Conservation (phyloP, 768 basidiomycete genomes). For the Tylopilus rubrobrunneus region DNA sequence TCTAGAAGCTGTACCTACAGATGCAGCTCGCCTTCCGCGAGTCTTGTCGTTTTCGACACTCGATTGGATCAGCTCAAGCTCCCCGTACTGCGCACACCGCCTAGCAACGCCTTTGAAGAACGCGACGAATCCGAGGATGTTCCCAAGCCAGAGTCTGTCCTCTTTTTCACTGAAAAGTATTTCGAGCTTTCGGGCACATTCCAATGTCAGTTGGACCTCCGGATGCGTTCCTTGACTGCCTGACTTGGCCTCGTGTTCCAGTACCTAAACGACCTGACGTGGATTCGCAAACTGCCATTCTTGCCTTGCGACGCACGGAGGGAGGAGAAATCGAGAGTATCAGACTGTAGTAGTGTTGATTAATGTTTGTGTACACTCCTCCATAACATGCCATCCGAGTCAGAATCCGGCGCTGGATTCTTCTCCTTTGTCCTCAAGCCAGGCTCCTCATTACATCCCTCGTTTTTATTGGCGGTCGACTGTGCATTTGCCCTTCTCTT, state of each 20-base stretch:
- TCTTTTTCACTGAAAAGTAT: slow-evolving; percentile 45
- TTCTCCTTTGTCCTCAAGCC: slow-evolving; percentile 62
- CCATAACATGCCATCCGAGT: slow-evolving; percentile 20
- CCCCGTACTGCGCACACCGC: slow-evolving; percentile 39
- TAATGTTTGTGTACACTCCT: slow-evolving; percentile 15
- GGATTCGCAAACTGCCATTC: background rate
- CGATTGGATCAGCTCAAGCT: slow-evolving; percentile 47
- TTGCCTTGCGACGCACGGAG: slow-evolving; percentile 15
- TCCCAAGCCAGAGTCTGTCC: slow-evolving; percentile 33
- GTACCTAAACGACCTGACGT: slow-evolving; percentile 6
- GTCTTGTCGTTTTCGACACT: slow-evolving; percentile 60
- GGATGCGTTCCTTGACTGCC: background rate
- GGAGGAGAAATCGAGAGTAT: background rate
- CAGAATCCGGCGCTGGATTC: slow-evolving; percentile 32
- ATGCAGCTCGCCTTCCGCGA: slow-evolving; percentile 20
- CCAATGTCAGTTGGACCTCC: slow-evolving; percentile 37
- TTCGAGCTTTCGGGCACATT: slow-evolving; percentile 51
- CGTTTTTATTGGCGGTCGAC: slow-evolving; percentile 63
- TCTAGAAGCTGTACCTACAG: background rate
- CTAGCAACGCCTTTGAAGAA: slow-evolving; percentile 10
- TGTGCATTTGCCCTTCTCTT: slow-evolving; percentile 55
- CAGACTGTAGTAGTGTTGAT: slow-evolving; percentile 10
- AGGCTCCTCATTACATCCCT: slow-evolving; percentile 72
- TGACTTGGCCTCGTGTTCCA: slow-evolving; percentile 7
- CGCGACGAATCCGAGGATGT: slow-evolving; percentile 17